Base-by-base conservation (phyloP, 208 protist species). In the Vickermania ingenoplastis region DNA sequence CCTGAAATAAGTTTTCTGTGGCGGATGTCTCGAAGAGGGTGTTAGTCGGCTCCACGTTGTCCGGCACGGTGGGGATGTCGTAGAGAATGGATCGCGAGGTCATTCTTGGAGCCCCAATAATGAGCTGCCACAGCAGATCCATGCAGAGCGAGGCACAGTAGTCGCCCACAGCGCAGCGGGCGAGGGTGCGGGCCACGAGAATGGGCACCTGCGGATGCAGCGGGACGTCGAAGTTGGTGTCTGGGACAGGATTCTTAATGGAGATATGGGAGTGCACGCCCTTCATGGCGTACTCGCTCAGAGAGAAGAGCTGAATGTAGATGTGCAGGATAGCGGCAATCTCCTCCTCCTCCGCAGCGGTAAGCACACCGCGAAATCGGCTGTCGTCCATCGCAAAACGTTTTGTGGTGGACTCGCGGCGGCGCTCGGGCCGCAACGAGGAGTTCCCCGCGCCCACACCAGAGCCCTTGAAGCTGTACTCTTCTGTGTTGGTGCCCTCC, bases 71-170 rank as follows among this genome's bases (percentile, higher is more conserved):
- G 4, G 36, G 22, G 3, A 54, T 64, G 63, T 63, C 61, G 69
- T 79, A 79, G n/a, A 91, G 54, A 2, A 86, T 65, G 26, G 67
- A 57, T 2, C 48, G 31, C 2, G 77, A 61, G 0, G 75, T 67
- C 13, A 64, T 58, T n/a, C 61, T 31, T 21, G 83, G 79, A 0
- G 74, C 63, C 14, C 71, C 45, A 14, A 70, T 59, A 23, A 77
- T 29, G 1, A 82, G 58, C 22, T 67, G 66, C 73, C 77, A 85
- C 53, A 91, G 36, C 57, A 77, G 72, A 31, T 86, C 79, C n/a
- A 86, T 59, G 59, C 74, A 76, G 17, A 79, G 41, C 2, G 73
- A 66, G 27, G 71, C 69, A 55, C 73, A 80, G 49, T 31, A 61
- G 36, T 75, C 67, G 0, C 77, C 74, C 21, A 76, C 71, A 17